Evolutionary conservation across 1,139 yeast genomes (phyloP).

Genomic region (Keqinozyma sinolaborantium): DNA sequence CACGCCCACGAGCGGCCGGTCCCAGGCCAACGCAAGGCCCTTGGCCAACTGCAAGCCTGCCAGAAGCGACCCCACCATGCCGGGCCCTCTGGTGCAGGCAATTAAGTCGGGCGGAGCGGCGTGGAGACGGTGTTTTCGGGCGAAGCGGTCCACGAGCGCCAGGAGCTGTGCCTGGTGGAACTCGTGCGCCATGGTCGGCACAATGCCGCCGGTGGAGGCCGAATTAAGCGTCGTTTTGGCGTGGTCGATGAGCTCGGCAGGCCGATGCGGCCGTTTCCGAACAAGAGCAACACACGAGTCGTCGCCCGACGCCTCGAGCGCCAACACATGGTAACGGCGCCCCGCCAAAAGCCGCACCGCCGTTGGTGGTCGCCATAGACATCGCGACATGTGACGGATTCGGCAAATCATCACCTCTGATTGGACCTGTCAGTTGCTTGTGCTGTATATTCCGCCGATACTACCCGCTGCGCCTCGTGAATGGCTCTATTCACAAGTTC

Average conservation of each 20-base stretch:
- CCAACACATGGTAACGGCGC: constrained; percentile 62
- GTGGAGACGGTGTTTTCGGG: constrained; percentile 20
- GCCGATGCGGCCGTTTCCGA: constrained; percentile 43
- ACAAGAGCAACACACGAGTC: constrained; percentile 87
- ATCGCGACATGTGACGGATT: background rate
- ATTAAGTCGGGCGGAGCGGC: constrained; percentile 62
- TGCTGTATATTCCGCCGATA: too few relatives aligned
- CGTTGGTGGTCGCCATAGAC: background rate
- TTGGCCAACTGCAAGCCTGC: constrained; percentile 84
- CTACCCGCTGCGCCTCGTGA: too few relatives aligned
- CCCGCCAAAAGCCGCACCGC: background rate
- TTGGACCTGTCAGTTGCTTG: background rate
- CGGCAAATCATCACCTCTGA: background rate
- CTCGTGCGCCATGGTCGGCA: constrained; percentile 80
- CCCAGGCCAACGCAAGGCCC: constrained; percentile 78
- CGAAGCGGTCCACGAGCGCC: constrained; percentile 21
- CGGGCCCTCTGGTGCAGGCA: constrained; percentile 95
- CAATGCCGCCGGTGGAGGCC: constrained; percentile 70
- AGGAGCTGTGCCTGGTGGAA: constrained; percentile 65
- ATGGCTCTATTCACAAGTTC: constrained; percentile 28
- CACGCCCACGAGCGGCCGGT: constrained; percentile 78
- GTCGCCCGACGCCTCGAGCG: constrained; percentile 93
- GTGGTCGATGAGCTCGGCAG: constrained; percentile 59
- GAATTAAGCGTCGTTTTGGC: constrained; percentile 67
- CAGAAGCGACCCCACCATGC: constrained; percentile 87